A percentile compares a stretch with the other conserved stretches of the same genome.
Evolutionary conservation across 306 rosid species (phyloP).

Genomic region (Castanopsis chinensis): DNA sequence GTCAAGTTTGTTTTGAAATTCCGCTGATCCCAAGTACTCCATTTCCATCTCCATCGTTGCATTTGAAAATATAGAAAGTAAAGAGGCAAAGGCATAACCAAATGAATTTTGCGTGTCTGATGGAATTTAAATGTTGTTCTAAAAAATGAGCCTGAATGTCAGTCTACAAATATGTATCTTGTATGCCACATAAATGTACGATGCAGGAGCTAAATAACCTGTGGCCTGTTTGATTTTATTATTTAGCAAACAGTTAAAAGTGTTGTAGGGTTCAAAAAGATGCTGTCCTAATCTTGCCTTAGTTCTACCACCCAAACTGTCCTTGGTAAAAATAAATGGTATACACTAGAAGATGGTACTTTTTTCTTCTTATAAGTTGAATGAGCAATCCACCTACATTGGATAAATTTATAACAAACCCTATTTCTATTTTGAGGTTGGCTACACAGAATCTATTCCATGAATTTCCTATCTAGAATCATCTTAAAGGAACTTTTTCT

Average conservation of each 20-base stretch:
- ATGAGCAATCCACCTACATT: background rate
- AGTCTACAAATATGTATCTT: background rate
- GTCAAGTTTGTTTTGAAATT: too few relatives aligned
- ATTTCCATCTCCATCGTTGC: too few relatives aligned
- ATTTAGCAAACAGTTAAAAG: background rate
- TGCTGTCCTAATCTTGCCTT: background rate
- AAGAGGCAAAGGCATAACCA: too few relatives aligned
- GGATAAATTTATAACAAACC: background rate
- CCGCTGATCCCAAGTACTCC: too few relatives aligned
- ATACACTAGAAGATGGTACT: background rate
- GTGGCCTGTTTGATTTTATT: background rate
- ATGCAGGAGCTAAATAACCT: background rate
- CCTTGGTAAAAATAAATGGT: background rate
- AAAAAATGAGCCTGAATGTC: background rate
- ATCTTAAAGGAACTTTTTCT: background rate
- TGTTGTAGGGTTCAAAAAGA: background rate
- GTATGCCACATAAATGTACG: background rate
- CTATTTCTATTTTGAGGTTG: background rate
- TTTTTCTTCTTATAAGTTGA: background rate
- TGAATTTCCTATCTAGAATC: background rate
- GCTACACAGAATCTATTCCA: background rate
- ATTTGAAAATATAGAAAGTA: too few relatives aligned
- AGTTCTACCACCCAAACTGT: background rate
- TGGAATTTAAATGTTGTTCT: background rate
- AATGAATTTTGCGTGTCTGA: too few relatives aligned